A percentile compares a stretch with the other conserved stretches of the same genome.
These are phyloP conservation scores for Aspergillus pseudoterreus DNA, from an alignment of 2,329 filamentous ascomycete species.

Conservation along the genomic window DNA sequence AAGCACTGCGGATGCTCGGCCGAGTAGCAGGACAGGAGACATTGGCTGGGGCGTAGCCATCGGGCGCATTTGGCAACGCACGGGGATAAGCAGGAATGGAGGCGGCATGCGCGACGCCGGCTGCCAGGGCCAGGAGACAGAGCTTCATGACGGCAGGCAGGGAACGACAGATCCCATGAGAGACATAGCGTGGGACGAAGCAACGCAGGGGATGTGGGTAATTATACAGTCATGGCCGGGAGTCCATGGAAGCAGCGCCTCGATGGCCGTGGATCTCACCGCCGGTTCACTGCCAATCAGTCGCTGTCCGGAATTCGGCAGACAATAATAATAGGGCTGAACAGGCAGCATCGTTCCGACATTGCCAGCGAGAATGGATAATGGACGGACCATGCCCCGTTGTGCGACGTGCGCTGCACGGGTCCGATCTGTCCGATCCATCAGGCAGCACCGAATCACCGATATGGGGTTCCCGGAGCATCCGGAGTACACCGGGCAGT, in stretches of 20 bases:
- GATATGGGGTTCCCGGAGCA: neutral
- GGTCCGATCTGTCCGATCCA: neutral
- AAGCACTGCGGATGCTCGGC: constrained; percentile 65
- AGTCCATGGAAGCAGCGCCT: constrained; percentile 1
- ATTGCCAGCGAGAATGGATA: too few species aligned
- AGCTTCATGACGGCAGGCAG: constrained; percentile 11
- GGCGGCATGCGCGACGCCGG: constrained; percentile 8
- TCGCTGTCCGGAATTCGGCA: constrained; percentile 5
- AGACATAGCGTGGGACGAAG: neutral
- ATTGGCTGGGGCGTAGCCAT: constrained; percentile 67
- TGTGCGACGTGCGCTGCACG: too few species aligned
- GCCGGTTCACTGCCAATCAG: constrained; percentile 3
- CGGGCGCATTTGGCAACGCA: constrained; percentile 53
- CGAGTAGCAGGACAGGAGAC: constrained; percentile 67
- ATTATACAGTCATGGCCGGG: constrained; percentile 1
- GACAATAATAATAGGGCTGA: constrained; percentile 5
- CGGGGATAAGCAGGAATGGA: constrained; percentile 21
- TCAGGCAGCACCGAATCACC: neutral
- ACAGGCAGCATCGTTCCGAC: constrained; percentile 5
- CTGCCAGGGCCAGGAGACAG: constrained; percentile 4
- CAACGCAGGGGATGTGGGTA: neutral
- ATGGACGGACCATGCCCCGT: too few species aligned
- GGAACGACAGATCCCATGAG: neutral
- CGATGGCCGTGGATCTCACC: constrained; percentile 1
- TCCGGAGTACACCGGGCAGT: neutral